A percentile compares a stretch with the other conserved stretches of the same genome.
phyloP scores from a whole-genome alignment of 768 basidiomycete species.

The Mycena venus region DNA sequence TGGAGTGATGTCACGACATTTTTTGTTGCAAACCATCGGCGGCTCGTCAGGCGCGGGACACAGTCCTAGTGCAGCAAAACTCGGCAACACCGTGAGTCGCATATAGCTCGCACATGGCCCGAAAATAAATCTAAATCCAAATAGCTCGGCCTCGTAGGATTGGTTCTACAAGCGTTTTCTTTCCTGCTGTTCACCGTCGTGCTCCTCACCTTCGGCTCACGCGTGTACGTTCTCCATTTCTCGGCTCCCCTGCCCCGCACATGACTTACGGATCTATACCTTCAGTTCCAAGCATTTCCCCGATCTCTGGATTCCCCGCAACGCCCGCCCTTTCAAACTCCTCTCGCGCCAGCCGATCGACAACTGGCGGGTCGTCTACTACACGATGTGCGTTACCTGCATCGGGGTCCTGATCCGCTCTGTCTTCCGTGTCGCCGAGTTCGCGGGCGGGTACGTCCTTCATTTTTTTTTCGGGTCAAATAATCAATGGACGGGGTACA shows the following conservation, averaged over 20 bases:
- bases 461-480: neutral
- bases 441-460: conserved; percentile 57
- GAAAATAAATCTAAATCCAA: neutral
- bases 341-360: conserved; percentile 15
- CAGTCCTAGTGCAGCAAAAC: conserved; percentile 39
- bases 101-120: conserved; percentile 31
- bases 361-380: conserved; percentile 22
- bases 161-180: conserved; percentile 57
- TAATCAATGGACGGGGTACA: neutral
- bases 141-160: conserved; percentile 56
- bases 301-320: neutral
- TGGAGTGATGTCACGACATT: conserved; percentile 64
- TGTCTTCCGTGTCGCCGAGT: conserved; percentile 62
- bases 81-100: conserved; percentile 35
- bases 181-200: conserved; percentile 52
- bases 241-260: neutral
- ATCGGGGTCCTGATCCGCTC: conserved; percentile 57
- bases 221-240: conserved; percentile 6
- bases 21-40: conserved; percentile 60
- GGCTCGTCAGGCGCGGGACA: conserved; percentile 29
- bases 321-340: neutral
- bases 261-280: neutral
- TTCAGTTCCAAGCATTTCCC: conserved; percentile 12
- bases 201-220: conserved; percentile 46
- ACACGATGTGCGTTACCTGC: conserved; percentile 3